Conservation (phyloP, 768 basidiomycete species). For the Hebeloma cylindrosporum region DNA sequence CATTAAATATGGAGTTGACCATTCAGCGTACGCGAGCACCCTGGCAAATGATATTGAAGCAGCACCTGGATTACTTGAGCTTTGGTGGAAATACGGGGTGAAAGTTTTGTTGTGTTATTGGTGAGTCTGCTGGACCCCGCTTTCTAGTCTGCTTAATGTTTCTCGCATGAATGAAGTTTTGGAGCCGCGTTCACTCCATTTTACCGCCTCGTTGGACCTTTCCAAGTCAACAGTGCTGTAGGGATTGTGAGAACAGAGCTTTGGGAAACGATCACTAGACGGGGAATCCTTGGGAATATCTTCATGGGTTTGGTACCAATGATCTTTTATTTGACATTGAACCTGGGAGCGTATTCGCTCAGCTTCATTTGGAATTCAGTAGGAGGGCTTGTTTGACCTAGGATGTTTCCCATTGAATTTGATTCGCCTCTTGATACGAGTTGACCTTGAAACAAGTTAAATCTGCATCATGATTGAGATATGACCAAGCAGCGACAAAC, state of each 20-base stretch:
- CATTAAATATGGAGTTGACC: constrained; percentile 62
- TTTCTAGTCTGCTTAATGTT: not conserved
- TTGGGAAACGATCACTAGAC: constrained; percentile 57
- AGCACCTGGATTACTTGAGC: constrained; percentile 46
- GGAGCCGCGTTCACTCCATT: constrained; percentile 60
- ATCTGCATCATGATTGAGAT: too few species aligned
- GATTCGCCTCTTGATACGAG: too few species aligned
- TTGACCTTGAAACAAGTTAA: too few species aligned
- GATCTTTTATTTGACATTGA: constrained; percentile 38
- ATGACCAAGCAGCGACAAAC: constrained; percentile 25
- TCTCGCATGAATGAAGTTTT: constrained; percentile 37
- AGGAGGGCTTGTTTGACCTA: not conserved
- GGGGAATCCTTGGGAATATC: constrained; percentile 55
- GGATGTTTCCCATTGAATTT: too few species aligned
- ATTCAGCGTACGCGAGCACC: constrained; percentile 55
- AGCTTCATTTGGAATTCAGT: constrained; percentile 9
- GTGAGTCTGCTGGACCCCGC: constrained; percentile 28
- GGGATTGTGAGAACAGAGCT: constrained; percentile 52
- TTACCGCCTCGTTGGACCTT: constrained; percentile 58
- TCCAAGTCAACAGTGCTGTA: constrained; percentile 38
- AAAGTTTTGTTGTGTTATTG: constrained; percentile 55
- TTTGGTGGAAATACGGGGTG: constrained; percentile 49
- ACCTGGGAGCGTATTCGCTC: constrained; percentile 3
- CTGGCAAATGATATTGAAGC: constrained; percentile 58
- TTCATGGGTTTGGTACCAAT: constrained; percentile 59